These are phyloP conservation scores for Ormosia semicastrata DNA, from an alignment of 306 rosid genomes.

Conservation along the genomic window DNA sequence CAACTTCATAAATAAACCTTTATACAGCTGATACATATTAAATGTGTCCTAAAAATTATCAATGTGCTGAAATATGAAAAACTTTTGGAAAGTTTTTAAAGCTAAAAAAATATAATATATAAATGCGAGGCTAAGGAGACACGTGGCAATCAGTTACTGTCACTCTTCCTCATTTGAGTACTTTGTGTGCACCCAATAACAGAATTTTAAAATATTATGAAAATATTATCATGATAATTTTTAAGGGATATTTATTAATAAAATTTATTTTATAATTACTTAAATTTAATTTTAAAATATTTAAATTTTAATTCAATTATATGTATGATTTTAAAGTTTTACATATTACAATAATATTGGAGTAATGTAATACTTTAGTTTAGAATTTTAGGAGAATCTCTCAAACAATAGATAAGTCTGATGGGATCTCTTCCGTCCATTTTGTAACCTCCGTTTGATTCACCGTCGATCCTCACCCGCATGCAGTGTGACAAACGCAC, in stretches of 20 bases:
- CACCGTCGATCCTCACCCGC: not conserved
- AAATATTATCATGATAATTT: no score
- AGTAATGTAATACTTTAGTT: no score
- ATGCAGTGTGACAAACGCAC: not conserved
- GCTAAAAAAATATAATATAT: no score
- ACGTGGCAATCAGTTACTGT: constrained; percentile 19
- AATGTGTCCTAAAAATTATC: not conserved
- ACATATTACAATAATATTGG: no score
- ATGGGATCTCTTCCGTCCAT: not conserved
- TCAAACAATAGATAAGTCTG: not conserved
- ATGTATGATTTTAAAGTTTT: no score
- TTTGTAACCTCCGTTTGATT: not conserved
- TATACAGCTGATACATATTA: not conserved
- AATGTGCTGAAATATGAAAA: not conserved
- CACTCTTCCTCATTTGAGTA: not conserved
- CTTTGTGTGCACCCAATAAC: no score
- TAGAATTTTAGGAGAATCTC: no score
- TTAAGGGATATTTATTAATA: no score
- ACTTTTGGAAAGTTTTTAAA: not conserved
- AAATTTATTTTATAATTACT: no score
- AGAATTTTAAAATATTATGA: no score
- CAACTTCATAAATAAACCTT: not conserved
- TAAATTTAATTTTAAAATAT: no score
- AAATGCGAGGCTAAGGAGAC: not conserved
- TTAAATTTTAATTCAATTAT: no score